Percentiles rank a stretch among this genome's conserved stretches.
phyloP scores from a whole-genome alignment of 495 filamentous ascomycete species.

The Penicillium paradoxum region DNA sequence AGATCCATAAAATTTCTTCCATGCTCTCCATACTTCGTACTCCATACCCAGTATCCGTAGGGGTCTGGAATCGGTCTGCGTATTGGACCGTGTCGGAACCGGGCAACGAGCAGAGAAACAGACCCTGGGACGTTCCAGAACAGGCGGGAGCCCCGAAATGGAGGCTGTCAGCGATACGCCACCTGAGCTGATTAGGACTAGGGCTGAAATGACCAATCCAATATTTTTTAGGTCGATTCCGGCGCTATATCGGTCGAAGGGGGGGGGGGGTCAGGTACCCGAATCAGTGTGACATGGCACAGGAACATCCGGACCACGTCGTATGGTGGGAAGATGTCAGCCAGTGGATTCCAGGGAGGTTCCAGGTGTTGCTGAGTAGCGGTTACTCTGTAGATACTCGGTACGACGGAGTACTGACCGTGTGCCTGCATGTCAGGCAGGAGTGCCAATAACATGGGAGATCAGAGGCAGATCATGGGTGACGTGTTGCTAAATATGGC shows the following conservation, averaged over 20 bases:
- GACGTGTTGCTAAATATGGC: constrained; percentile 9
- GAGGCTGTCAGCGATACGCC: constrained; percentile 1
- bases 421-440: not conserved
- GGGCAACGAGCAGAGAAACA: too few relatives aligned
- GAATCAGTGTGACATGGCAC: not conserved
- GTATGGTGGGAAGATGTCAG: too few relatives aligned
- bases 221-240: not conserved
- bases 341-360: too few relatives aligned
- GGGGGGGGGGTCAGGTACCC: not conserved
- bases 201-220: not conserved
- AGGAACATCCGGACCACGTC: not conserved
- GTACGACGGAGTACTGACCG: too few relatives aligned
- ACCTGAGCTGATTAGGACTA: not conserved
- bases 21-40: not conserved
- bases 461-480: constrained; percentile 4
- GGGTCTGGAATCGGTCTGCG: too few relatives aligned
- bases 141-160: not conserved
- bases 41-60: too few relatives aligned
- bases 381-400: too few relatives aligned
- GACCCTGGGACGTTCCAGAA: constrained; percentile 1
- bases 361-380: too few relatives aligned
- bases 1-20: too few relatives aligned
- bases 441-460: not conserved
- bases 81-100: too few relatives aligned
- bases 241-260: constrained; percentile 1